phyloP scores from a whole-genome alignment of 306 rosid genomes.

The Quercus dentata region DNA sequence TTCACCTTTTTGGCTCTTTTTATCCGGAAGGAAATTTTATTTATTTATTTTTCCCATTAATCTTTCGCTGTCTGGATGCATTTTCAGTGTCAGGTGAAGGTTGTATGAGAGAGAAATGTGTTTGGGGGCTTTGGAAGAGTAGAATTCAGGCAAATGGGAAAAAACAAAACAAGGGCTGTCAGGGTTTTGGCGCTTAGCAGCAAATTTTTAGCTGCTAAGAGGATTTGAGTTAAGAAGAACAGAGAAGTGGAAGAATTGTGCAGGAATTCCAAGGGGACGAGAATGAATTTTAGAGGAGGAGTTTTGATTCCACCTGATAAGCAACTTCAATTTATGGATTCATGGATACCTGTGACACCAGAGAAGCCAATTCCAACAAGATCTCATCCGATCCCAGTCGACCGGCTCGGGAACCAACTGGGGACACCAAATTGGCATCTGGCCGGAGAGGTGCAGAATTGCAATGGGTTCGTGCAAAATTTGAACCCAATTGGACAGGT shows the following conservation, averaged over 20 bases:
- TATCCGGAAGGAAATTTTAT: background rate
- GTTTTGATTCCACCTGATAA: constrained; percentile 26
- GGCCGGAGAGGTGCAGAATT: constrained; percentile 22
- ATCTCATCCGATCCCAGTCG: constrained; percentile 17
- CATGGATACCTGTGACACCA: constrained; percentile 57
- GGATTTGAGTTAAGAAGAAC: constrained; percentile 1
- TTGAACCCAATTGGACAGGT: constrained; percentile 22
- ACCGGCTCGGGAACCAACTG: constrained; percentile 25
- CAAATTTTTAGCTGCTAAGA: background rate
- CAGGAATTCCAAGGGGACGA: constrained; percentile 27
- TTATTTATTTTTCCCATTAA: background rate
- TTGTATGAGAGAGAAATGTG: background rate
- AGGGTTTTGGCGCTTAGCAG: background rate
- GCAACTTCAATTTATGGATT: constrained; percentile 24
- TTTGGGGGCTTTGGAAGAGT: background rate
- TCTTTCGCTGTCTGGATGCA: background rate
- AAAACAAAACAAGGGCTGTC: background rate
- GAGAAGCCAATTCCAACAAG: constrained; percentile 35
- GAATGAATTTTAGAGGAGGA: constrained; percentile 41
- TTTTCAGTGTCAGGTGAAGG: constrained; percentile 6
- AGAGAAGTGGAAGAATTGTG: background rate
- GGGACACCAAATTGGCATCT: constrained; percentile 25
- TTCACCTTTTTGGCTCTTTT: constrained; percentile 8
- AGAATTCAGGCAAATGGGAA: constrained; percentile 4
- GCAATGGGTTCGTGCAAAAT: constrained; percentile 27